Conservation (phyloP, 169 alveolate species). For the Condylostoma magnum region DNA sequence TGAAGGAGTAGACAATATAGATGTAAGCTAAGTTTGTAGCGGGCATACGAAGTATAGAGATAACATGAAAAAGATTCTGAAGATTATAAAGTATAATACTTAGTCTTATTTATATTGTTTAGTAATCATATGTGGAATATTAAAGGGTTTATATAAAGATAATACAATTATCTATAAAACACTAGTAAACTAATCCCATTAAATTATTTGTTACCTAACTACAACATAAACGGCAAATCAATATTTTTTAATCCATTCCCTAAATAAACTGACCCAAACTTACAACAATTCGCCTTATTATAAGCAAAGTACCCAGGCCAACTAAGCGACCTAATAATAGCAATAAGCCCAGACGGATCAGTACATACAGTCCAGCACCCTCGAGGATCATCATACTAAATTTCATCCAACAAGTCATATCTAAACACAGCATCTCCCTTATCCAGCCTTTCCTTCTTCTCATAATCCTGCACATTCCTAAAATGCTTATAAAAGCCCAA, state of each 20-base stretch:
- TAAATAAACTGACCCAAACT: conserved; percentile 75
- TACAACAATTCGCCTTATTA: conserved; percentile 61
- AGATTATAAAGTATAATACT: not conserved
- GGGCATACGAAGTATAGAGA: conserved; percentile 15
- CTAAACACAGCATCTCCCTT: conserved; percentile 72
- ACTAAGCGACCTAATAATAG: conserved; percentile 56
- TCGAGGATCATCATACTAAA: conserved; percentile 62
- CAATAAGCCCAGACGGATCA: conserved; percentile 57
- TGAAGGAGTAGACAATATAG: conserved; percentile 14
- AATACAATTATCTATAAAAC: too few relatives aligned
- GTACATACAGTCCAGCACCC: conserved; percentile 73
- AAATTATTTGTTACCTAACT: too few relatives aligned
- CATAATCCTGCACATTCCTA: conserved; percentile 58
- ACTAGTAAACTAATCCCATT: too few relatives aligned
- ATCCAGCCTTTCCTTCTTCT: conserved; percentile 41
- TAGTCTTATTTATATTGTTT: not conserved
- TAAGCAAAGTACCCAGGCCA: conserved; percentile 87
- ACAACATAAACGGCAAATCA: conserved; percentile 73
- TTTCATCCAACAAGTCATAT: conserved; percentile 60
- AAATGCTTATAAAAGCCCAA: conserved; percentile 63
- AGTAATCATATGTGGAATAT: too few relatives aligned
- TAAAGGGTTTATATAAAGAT: too few relatives aligned
- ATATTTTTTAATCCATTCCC: conserved; percentile 84
- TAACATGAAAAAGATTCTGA: not conserved
- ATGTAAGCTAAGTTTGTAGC: conserved; percentile 2